phyloP scores from a whole-genome alignment of 129 eudicot genomes.

The Escallonia rubra region DNA sequence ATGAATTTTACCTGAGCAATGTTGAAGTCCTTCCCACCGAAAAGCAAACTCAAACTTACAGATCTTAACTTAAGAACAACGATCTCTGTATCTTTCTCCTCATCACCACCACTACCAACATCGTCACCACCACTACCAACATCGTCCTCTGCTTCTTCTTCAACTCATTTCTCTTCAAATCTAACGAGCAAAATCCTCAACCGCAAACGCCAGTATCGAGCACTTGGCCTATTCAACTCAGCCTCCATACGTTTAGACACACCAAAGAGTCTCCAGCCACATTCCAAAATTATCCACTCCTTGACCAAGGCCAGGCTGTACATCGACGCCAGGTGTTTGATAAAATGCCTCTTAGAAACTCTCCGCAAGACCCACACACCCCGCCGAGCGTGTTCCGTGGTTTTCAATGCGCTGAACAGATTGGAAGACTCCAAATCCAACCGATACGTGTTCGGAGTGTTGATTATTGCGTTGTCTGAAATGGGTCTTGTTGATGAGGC shows the following conservation, averaged over 20 bases:
- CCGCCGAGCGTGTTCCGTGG: slow-evolving; percentile 30
- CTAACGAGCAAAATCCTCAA: slow-evolving; percentile 41
- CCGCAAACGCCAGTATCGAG: slow-evolving; percentile 46
- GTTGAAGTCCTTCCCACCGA: slow-evolving; percentile 36
- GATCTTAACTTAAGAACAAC: neutral
- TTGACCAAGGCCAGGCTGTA: slow-evolving; percentile 49
- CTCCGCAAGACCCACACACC: slow-evolving; percentile 41
- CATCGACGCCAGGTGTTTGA: slow-evolving; percentile 81
- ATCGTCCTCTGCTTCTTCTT: slow-evolving; percentile 18
- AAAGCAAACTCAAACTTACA: slow-evolving; percentile 11
- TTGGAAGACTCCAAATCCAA: slow-evolving; percentile 22
- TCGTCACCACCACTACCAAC: slow-evolving; percentile 16
- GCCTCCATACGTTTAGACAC: slow-evolving; percentile 32
- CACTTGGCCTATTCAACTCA: slow-evolving; percentile 42
- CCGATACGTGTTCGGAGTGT: slow-evolving; percentile 59
- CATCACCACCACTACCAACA: neutral
- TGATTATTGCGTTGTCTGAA: slow-evolving; percentile 55
- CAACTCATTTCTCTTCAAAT: slow-evolving; percentile 26
- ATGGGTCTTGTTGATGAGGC: slow-evolving; percentile 70
- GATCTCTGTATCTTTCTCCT: neutral
- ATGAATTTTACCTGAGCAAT: slow-evolving; percentile 12
- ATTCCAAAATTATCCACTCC: slow-evolving; percentile 48
- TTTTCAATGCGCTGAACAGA: slow-evolving; percentile 47
- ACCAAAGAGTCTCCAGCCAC: slow-evolving; percentile 40
- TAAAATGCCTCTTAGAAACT: slow-evolving; percentile 61